Evolutionary conservation across 148 eudicot species (phyloP), one percentile per base, ranked within the genome.

Genomic region (Heliamphora exappendiculata): DNA sequence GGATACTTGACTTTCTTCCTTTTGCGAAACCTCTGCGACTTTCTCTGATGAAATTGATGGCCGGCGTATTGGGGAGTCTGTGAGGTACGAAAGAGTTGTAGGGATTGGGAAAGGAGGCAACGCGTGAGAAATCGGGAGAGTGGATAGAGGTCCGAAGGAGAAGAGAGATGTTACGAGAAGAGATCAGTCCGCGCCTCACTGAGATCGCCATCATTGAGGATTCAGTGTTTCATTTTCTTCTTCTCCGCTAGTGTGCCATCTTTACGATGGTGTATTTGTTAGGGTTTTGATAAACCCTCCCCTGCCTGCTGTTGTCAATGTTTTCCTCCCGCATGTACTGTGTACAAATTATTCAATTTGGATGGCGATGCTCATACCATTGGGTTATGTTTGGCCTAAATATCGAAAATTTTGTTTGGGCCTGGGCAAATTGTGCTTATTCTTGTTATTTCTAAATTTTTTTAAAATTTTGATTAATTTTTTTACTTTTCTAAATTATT

Each of bases 11-110:
- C 20, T 91, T 90, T 76, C 93, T 88, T 19, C 86, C 88, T 86
- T 90, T 91, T 75, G 97, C 97, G 39, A 86, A 91, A 78, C 84
- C 68, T 68, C 98, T 85, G 16, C 87, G 85, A 63, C 57, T 74
- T 45, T 86, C 81, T 59, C 50, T 71, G 67, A 74, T 41, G 67
- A 83, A 86, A 76, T 59, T 66, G 37, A 77, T 31, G 41, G 76
- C 71, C 54, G 87, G 83, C n/a, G 77, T 76, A 74, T 36, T 41
- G 57, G 85, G 74, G 60, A 7, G 6, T 22, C 50, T 24, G 11
- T 20, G 75, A 64, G 77, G 71, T 59, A 44, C 31, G 24, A 78
- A 76, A 59, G 80, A 78, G 58, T 63, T 55, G 58, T 31, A 51
- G 58, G 37, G 71, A 76, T 14, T 41, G 37, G 80, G 74, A 58